These are phyloP conservation scores for Leishmania braziliensis DNA, from an alignment of 208 protist genomes.

Conservation along the genomic window DNA sequence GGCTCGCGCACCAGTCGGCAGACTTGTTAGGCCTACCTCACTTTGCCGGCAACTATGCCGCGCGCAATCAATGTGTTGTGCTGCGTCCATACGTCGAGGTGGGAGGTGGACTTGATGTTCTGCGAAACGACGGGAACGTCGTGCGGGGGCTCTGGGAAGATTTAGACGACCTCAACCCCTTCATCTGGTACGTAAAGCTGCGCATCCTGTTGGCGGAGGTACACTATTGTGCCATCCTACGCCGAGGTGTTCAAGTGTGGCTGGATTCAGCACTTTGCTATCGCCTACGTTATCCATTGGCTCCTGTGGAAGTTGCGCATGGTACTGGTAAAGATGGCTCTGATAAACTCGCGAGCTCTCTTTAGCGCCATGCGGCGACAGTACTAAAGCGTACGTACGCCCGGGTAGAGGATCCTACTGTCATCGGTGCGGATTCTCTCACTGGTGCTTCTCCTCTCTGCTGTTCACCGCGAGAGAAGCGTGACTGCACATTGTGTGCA, in stretches of 20 bases:
- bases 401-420: not conserved
- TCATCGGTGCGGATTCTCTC: too few species aligned
- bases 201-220: slow-evolving; percentile 57
- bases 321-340: slow-evolving; percentile 52
- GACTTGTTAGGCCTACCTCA: slow-evolving; percentile 55
- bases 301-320: slow-evolving; percentile 74
- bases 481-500: not conserved
- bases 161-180: slow-evolving; percentile 60
- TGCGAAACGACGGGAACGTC: slow-evolving; percentile 27
- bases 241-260: slow-evolving; percentile 78
- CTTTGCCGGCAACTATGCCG: slow-evolving; percentile 60
- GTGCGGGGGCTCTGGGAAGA: slow-evolving; percentile 57
- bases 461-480: not conserved
- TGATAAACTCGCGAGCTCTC: slow-evolving; percentile 58
- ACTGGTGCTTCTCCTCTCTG: not conserved
- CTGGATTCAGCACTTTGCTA: slow-evolving; percentile 86
- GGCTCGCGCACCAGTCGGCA: slow-evolving; percentile 33
- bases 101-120: slow-evolving; percentile 44
- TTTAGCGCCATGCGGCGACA: slow-evolving; percentile 38
- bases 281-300: slow-evolving; percentile 76
- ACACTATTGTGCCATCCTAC: slow-evolving; percentile 62
- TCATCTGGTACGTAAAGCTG: slow-evolving; percentile 72
- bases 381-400: slow-evolving; percentile 1
- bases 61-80: slow-evolving; percentile 63
- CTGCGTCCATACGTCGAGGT: slow-evolving; percentile 38